Base-by-base conservation (phyloP, 2,329 filamentous ascomycete genomes). In the Aspergillus jensenii region DNA sequence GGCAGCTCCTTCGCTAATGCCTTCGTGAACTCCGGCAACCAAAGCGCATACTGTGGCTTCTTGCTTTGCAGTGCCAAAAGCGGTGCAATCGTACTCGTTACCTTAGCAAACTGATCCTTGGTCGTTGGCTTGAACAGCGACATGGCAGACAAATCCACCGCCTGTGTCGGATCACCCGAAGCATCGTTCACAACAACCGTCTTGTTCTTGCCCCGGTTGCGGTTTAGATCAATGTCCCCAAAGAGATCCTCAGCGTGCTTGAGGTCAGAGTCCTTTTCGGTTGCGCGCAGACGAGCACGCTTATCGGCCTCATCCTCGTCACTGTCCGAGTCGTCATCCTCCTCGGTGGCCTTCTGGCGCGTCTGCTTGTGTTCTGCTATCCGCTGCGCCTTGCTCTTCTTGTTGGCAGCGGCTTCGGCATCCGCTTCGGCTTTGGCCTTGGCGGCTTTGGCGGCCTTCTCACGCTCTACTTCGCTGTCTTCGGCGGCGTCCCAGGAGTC, bases 401-500 rank as follows among this genome's bases (percentile, higher is more conserved):
- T 96, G 70, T 88, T 91, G 53, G 91, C 91, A 44, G 90, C 91
- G 7, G 91, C 91, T 69, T 91, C 90, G 45, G 90, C 93, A 0
- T 93, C 91, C 27, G 91, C 92, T 78, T 96, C 96, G 58, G 90
- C 91, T 78, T 96, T 96, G 53, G 86, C 89, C 71, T 91, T 93
- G 6, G 84, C 88, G 51, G 88, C 91, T 80, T 93, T 95, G 78
- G 90, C 90, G 27, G 86, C 90, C 82, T 98, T 99, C 78, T 97
- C 93, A 69, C 92, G 90, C 81, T 99, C 95, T 68, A 88, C 93
- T 70, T 99, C 95, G 61, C 92, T 96, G 79, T 99, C 95, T 72
- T 98, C 95, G 67, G 90, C 93, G 58, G 91, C 93, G 71, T 98
- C 93, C 95, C 95, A 99, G 35, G 91, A 93, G 60, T 99, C 95